Evolutionary conservation across 805 yeast species (phyloP).

Genomic region (Cyberlindnera maclurae): DNA sequence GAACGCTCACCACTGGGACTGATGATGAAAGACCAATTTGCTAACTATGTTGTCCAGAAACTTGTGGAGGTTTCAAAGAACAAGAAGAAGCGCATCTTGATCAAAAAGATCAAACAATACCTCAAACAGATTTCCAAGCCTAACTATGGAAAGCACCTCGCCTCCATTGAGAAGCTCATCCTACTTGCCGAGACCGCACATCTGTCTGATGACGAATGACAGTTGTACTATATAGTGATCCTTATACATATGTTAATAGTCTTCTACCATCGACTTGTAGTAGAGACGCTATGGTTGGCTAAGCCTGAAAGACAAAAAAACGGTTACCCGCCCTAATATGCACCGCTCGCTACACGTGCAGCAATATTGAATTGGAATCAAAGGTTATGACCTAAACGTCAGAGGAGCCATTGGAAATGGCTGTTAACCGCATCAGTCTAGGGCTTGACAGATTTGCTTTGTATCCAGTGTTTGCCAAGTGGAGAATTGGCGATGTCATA

Average conservation of each 20-base stretch:
- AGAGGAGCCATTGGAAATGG: conserved; percentile 11
- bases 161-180: conserved; percentile 60
- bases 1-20: conserved; percentile 69
- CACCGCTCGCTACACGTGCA: too few relatives aligned
- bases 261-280: too few relatives aligned
- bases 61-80: conserved; percentile 77
- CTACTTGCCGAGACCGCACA: conserved; percentile 22
- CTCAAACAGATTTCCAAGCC: conserved; percentile 65
- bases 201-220: conserved; percentile 17
- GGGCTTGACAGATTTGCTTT: conserved; percentile 20
- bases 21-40: conserved; percentile 98
- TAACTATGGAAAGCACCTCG: conserved; percentile 74
- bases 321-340: too few relatives aligned
- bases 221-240: neutral
- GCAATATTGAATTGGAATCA: too few relatives aligned
- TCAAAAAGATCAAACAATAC: conserved; percentile 71
- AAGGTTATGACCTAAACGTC: too few relatives aligned
- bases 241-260: neutral
- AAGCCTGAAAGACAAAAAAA: too few relatives aligned
- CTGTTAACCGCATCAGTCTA: conserved; percentile 21
- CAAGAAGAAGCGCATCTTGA: conserved; percentile 60
- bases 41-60: conserved; percentile 94
- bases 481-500: conserved; percentile 33
- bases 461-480: conserved; percentile 24
- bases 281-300: too few relatives aligned